phyloP scores from a whole-genome alignment of 2,329 filamentous ascomycete species.

The Stemphylium beticola region DNA sequence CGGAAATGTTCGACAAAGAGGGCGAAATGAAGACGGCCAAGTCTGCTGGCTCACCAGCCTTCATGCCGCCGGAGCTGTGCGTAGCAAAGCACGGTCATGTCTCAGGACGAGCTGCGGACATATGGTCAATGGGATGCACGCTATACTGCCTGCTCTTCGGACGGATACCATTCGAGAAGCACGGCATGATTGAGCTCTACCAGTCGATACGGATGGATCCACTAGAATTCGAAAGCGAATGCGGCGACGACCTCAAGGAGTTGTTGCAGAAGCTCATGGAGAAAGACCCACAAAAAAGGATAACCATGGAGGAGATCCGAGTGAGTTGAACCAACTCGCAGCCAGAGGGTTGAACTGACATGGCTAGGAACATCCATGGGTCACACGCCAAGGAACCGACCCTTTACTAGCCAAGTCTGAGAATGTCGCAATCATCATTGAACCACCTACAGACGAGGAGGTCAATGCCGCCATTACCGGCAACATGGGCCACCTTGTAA shows the following conservation, averaged over 20 bases:
- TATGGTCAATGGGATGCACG: conserved; percentile 98
- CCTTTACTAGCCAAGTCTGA: conserved; percentile 80
- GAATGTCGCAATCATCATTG: conserved; percentile 81
- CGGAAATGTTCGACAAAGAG: conserved; percentile 94
- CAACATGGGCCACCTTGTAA: conserved; percentile 85
- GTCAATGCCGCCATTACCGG: conserved; percentile 88
- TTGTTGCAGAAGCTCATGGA: conserved; percentile 77
- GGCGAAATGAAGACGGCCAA: conserved; percentile 89
- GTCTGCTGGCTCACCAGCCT: conserved; percentile 92
- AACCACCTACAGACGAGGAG: conserved; percentile 87
- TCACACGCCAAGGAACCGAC: conserved; percentile 80
- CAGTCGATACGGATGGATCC: conserved; percentile 81
- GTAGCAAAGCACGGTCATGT: conserved; percentile 84
- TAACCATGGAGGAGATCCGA: conserved; percentile 80
- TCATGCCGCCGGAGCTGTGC: conserved; percentile 91
- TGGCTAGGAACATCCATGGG: conserved; percentile 84
- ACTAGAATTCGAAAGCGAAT: conserved; percentile 66
- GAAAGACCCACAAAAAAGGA: conserved; percentile 83
- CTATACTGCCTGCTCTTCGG: conserved; percentile 93
- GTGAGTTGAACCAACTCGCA: conserved; percentile 58
- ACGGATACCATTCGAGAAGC: conserved; percentile 81
- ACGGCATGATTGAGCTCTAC: conserved; percentile 83
- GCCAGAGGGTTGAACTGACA: conserved; percentile 16
- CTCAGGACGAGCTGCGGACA: conserved; percentile 87
- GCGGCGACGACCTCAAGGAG: conserved; percentile 73